Percentiles rank a stretch among this genome's conserved stretches.
Conservation (phyloP, 352 stramenopile species). For the Peronospora farinosa region DNA sequence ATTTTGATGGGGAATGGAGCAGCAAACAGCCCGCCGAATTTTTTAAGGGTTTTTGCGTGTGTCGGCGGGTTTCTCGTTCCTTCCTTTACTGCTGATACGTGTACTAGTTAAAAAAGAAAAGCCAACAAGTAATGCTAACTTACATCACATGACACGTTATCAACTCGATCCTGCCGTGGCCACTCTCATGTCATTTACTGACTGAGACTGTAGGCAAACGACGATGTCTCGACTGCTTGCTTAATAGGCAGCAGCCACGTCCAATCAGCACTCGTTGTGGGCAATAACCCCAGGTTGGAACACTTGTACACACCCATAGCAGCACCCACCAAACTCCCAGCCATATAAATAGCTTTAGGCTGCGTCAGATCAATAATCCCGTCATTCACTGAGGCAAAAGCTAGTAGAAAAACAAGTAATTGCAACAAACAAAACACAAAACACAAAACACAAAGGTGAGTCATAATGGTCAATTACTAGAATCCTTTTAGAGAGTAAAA, state of each 20-base stretch:
- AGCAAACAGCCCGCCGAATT: slow-evolving; percentile 18
- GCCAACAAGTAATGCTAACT: slow-evolving; percentile 29
- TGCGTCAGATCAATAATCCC: slow-evolving; percentile 74
- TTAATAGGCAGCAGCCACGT: slow-evolving; percentile 86
- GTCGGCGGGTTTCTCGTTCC: slow-evolving; percentile 6
- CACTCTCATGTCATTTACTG: slow-evolving; percentile 15
- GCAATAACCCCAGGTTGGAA: slow-evolving; percentile 88
- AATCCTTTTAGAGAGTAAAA: no score
- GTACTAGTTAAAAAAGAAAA: slow-evolving; percentile 32
- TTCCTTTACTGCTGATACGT: slow-evolving; percentile 28
- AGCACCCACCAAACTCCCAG: slow-evolving; percentile 81
- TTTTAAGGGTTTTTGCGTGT: slow-evolving; percentile 27
- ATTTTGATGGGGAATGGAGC: slow-evolving; percentile 8
- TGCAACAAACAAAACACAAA: no score
- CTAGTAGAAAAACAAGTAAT: slow-evolving; percentile 22
- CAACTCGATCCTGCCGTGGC: no score
- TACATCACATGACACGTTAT: slow-evolving; percentile 6
- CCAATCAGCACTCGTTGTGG: slow-evolving; percentile 89
- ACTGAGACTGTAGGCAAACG: slow-evolving; percentile 46
- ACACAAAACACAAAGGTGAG: background rate
- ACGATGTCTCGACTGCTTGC: slow-evolving; percentile 71
- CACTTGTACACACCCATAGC: slow-evolving; percentile 90
- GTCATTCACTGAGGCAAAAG: slow-evolving; percentile 73
- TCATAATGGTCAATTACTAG: no score
- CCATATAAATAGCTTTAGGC: slow-evolving; percentile 87